Percentiles rank a stretch among this genome's conserved stretches.
phyloP scores from a whole-genome alignment of 106 monocot genomes.

The Phalaenopsis aphrodite region DNA sequence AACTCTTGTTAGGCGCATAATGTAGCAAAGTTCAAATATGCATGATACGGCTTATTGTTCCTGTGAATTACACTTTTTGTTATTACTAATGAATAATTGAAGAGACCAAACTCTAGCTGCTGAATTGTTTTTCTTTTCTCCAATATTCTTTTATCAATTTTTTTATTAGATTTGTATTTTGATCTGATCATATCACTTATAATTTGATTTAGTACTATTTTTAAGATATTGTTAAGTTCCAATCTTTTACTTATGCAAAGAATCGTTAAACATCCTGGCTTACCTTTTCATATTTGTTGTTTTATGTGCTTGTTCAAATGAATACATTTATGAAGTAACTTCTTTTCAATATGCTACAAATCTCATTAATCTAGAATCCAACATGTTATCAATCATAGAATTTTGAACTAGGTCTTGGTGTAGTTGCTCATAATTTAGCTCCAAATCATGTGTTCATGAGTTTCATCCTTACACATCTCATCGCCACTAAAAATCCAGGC shows the following conservation, averaged over 20 bases:
- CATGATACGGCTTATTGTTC: neutral
- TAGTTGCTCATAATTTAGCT: no score
- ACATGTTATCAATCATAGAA: no score
- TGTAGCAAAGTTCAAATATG: neutral
- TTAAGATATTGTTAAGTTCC: neutral
- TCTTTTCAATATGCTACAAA: neutral
- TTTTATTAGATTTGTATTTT: neutral
- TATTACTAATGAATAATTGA: neutral
- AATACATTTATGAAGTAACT: neutral
- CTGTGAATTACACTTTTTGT: neutral
- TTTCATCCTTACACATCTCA: no score
- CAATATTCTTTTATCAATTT: neutral
- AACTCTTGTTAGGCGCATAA: conserved; percentile 1
- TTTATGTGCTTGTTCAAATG: neutral
- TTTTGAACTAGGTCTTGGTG: no score
- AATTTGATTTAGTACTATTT: neutral
- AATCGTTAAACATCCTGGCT: neutral
- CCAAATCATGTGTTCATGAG: no score
- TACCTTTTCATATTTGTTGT: neutral
- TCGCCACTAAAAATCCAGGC: no score
- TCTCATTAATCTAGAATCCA: neutral
- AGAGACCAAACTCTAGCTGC: neutral
- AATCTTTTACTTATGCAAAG: neutral
- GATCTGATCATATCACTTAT: neutral
- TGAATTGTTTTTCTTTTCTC: neutral